Evolutionary conservation across 148 eudicot species (phyloP).

Genomic region (Silene uniflora): DNA sequence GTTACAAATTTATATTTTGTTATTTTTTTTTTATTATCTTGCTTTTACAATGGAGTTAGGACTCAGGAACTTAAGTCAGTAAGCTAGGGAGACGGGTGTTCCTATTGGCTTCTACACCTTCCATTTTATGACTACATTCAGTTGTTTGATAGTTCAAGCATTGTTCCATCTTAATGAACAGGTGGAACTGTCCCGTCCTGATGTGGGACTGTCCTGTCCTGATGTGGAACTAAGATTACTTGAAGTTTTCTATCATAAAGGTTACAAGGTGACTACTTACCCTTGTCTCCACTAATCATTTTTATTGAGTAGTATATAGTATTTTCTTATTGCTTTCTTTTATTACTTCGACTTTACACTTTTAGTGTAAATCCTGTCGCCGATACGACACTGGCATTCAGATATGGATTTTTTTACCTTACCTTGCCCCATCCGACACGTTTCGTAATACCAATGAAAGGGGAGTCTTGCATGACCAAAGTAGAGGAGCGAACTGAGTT

Average conservation of each 20-base stretch:
- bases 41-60: not conserved
- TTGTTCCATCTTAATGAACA: conserved; percentile 25
- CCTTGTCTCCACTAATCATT: not conserved
- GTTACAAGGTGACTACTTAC: conserved; percentile 63
- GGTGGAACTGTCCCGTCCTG: conserved; percentile 86
- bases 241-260: conserved; percentile 91
- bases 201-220: too few relatives aligned
- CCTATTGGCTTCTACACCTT: not conserved
- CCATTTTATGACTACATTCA: not conserved
- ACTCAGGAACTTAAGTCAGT: not conserved
- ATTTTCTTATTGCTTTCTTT: not conserved
- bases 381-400: too few relatives aligned
- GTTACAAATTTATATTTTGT: too few relatives aligned
- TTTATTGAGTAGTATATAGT: not conserved
- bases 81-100: not conserved
- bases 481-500: too few relatives aligned
- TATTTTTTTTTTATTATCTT: too few relatives aligned
- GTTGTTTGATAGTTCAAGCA: not conserved
- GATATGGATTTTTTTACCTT: too few relatives aligned
- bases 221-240: conserved; percentile 87
- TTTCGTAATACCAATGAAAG: too few relatives aligned
- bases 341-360: too few relatives aligned
- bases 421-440: too few relatives aligned
- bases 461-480: too few relatives aligned
- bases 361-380: too few relatives aligned